These are phyloP conservation scores for Lasiodiplodia gonubiensis DNA, from an alignment of 2,329 filamentous ascomycete genomes.

Conservation along the genomic window DNA sequence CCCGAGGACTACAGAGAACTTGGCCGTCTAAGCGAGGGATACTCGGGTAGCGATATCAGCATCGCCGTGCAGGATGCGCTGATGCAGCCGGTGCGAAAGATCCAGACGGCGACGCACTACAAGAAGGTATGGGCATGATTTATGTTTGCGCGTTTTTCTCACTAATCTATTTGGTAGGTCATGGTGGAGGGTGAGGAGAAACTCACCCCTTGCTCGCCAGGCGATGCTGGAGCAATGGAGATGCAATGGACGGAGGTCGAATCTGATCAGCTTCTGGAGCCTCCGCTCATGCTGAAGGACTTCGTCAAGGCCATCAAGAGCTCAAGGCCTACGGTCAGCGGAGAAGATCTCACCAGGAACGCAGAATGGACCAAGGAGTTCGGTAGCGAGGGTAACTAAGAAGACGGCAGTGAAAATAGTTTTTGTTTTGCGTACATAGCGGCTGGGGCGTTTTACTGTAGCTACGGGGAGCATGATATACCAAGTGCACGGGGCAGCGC, in stretches of 20 bases:
- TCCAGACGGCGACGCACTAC: slow-evolving; percentile 97
- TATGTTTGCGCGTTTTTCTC: not conserved
- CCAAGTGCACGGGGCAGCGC: slow-evolving; percentile 17
- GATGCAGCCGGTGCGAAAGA: slow-evolving; percentile 97
- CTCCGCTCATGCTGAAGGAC: slow-evolving; percentile 84
- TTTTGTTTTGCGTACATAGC: slow-evolving; percentile 27
- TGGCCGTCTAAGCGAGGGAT: slow-evolving; percentile 84
- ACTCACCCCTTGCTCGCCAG: slow-evolving; percentile 91
- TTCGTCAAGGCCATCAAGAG: slow-evolving; percentile 91
- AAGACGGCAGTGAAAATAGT: not conserved
- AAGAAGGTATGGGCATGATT: slow-evolving; percentile 69
- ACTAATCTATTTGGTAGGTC: slow-evolving; percentile 58
- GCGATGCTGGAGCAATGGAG: slow-evolving; percentile 82
- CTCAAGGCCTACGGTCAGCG: slow-evolving; percentile 86
- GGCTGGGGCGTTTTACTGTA: slow-evolving; percentile 24
- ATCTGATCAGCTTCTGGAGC: slow-evolving; percentile 83
- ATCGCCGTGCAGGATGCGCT: slow-evolving; percentile 95
- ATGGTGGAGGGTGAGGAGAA: slow-evolving; percentile 69
- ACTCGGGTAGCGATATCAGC: slow-evolving; percentile 93
- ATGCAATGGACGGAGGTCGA: slow-evolving; percentile 93
- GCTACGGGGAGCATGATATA: slow-evolving; percentile 19
- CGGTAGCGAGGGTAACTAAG: slow-evolving; percentile 75
- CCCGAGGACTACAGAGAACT: slow-evolving; percentile 79
- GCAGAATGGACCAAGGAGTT: slow-evolving; percentile 96
- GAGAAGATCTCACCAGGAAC: slow-evolving; percentile 81